These are phyloP conservation scores for Mycena galericulata DNA, from an alignment of 768 basidiomycete genomes.

Conservation along the genomic window DNA sequence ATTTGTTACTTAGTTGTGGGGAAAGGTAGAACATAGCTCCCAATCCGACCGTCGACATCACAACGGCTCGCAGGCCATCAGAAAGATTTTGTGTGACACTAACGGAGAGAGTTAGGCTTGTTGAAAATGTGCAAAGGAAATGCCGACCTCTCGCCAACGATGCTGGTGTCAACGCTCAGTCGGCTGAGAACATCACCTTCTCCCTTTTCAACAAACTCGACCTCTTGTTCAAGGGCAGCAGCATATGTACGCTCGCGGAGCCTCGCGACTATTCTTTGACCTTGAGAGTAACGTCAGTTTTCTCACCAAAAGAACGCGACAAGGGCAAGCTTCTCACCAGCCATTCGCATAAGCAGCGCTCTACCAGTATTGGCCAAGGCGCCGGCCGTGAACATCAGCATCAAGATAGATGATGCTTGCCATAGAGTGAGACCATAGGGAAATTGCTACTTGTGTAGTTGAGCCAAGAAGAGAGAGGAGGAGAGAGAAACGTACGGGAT, in stretches of 20 bases:
- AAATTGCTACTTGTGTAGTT: conserved; percentile 63
- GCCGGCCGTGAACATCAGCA: conserved; percentile 86
- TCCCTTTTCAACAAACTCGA: conserved; percentile 92
- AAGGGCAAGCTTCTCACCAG: conserved; percentile 60
- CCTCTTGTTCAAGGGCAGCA: conserved; percentile 89
- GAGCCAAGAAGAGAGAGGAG: not conserved
- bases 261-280: conserved; percentile 92
- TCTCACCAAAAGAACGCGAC: not conserved
- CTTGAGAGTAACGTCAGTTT: conserved; percentile 40
- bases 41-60: conserved; percentile 95
- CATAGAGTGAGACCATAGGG: conserved; percentile 85
- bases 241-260: conserved; percentile 85
- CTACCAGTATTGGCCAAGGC: conserved; percentile 89
- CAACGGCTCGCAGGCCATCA: conserved; percentile 84
- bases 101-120: conserved; percentile 4
- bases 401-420: conserved; percentile 80
- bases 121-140: not conserved
- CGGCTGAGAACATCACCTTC: conserved; percentile 95
- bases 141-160: conserved; percentile 90
- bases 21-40: conserved; percentile 97
- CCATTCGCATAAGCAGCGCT: conserved; percentile 86
- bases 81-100: conserved; percentile 86
- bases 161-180: conserved; percentile 90
- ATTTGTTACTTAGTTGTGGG: conserved; percentile 69
- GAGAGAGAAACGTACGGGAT: conserved; percentile 66